Conservation (phyloP, 805 yeast species). For the Saturnispora quitensis region DNA sequence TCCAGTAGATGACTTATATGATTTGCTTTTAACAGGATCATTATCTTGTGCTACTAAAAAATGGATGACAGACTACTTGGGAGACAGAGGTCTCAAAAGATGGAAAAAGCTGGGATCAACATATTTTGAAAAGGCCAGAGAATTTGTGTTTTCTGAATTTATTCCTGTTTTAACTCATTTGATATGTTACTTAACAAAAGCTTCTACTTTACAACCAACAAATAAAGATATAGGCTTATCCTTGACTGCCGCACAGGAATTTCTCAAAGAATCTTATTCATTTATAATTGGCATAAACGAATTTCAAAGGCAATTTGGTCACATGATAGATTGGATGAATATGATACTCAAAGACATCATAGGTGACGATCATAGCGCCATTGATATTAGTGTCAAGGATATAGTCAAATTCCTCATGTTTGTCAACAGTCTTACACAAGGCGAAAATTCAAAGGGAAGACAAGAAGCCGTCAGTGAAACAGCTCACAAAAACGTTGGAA, state of each 20-base stretch:
- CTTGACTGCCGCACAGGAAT: conserved; percentile 6
- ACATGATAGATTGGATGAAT: conserved; percentile 37
- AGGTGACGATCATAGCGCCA: conserved; percentile 29
- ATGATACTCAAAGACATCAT: conserved; percentile 29
- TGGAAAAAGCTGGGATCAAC: conserved; percentile 44
- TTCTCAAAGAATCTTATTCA: conserved; percentile 29
- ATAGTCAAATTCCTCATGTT: conserved; percentile 26
- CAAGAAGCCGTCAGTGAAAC: neutral
- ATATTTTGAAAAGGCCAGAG: conserved; percentile 42
- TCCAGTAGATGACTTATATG: conserved; percentile 35
- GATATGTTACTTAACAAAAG: conserved; percentile 17
- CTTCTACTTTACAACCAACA: neutral
- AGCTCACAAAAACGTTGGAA: neutral
- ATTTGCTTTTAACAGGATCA: conserved; percentile 44
- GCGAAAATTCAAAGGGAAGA: neutral
- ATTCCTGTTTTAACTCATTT: conserved; percentile 50
- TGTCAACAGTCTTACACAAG: conserved; percentile 10
- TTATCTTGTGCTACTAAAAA: conserved; percentile 41
- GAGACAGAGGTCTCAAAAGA: conserved; percentile 54
- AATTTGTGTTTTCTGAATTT: conserved; percentile 38
- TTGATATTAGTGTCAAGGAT: conserved; percentile 18
- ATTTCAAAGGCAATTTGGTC: conserved; percentile 38
- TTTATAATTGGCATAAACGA: conserved; percentile 36
- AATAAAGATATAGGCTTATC: neutral
- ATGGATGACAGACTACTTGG: conserved; percentile 57